Base-by-base conservation (phyloP, 78 protist species). In the Chrysochromulina tobinii region DNA sequence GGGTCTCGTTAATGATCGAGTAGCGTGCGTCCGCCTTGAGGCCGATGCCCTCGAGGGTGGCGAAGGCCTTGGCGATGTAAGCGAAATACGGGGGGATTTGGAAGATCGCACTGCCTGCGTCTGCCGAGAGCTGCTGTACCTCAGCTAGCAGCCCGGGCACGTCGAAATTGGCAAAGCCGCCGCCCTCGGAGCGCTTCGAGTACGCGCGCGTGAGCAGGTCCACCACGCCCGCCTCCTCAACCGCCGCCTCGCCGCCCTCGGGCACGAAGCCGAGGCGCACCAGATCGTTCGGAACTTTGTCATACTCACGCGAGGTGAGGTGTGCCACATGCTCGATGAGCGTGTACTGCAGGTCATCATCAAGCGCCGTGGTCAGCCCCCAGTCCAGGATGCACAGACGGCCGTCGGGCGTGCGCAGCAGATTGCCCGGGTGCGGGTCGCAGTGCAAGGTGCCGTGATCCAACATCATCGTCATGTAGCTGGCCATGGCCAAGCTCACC, bases 381-480 rank as follows among this genome's bases (percentile, higher is more conserved):
- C 85, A 89, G 87, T 89, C 92, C 57, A 89, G 87, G 87, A 89
- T 89, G 87, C 92, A 89, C 48, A 89, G 87, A 55, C 25, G 50
- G 25, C 92, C 92, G 11, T 77, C 92, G 1, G 85, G 12, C 17
- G 92, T 89, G 64, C 92, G 85, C 54, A 89, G 87, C 51, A 89
- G 85, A 23, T 73, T 89, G 54, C 92, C 92, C 50, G 92, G 92
- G 87, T 89, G 92, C 23, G 92, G 92, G 87, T 89, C 92, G 87
- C 92, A 89, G 87, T 89, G 92, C 58, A 89, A 69, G 38, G 51
- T 27, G 27, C 88, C 88, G 38, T 3, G 2, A 17, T 57, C 73
- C 23, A 89, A 87, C 88, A 89, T 73, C 92, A 89, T 89, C 84
- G 83, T 1, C 57, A 89, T 72, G 92, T 89, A 89, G 11, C 87